Percentiles rank a stretch among this genome's conserved stretches.
Evolutionary conservation across 2,329 filamentous ascomycete genomes (phyloP).

Genomic region (Beauveria brongniartii): DNA sequence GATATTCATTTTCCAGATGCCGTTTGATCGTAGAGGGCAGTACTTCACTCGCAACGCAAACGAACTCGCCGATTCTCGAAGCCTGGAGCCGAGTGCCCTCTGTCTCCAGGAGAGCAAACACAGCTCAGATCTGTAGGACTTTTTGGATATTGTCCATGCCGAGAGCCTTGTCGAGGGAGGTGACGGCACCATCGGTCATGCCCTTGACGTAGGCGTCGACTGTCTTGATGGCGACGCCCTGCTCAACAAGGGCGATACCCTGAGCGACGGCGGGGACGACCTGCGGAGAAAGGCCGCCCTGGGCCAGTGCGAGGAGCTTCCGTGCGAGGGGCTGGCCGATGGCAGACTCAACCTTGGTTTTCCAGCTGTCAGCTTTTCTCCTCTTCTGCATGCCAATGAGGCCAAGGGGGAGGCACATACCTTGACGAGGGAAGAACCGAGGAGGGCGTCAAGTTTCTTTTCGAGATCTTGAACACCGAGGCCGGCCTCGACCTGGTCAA

Average conservation of each 20-base stretch:
- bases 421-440: slow-evolving; percentile 15
- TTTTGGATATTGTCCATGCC: slow-evolving; percentile 14
- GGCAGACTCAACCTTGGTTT: slow-evolving; percentile 15
- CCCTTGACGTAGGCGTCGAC: slow-evolving; percentile 17
- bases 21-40: not conserved
- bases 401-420: not conserved
- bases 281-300: slow-evolving; percentile 12
- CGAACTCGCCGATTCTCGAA: not conserved
- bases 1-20: too few species aligned
- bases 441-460: slow-evolving; percentile 14
- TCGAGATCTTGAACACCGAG: slow-evolving; percentile 14
- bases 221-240: slow-evolving; percentile 15
- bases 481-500: slow-evolving; percentile 14
- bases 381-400: not conserved
- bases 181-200: slow-evolving; percentile 15
- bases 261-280: slow-evolving; percentile 17
- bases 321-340: slow-evolving; percentile 15
- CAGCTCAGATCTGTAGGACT: slow-evolving; percentile 10
- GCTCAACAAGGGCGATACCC: slow-evolving; percentile 17
- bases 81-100: not conserved
- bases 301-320: slow-evolving; percentile 17
- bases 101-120: not conserved
- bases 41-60: not conserved
- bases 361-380: not conserved
- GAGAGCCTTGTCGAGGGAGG: slow-evolving; percentile 16